A percentile compares a stretch with the other conserved stretches of the same genome.
These are phyloP conservation scores for Rutstroemia sp. DNA, from an alignment of 2,329 filamentous ascomycete genomes.

Conservation along the genomic window DNA sequence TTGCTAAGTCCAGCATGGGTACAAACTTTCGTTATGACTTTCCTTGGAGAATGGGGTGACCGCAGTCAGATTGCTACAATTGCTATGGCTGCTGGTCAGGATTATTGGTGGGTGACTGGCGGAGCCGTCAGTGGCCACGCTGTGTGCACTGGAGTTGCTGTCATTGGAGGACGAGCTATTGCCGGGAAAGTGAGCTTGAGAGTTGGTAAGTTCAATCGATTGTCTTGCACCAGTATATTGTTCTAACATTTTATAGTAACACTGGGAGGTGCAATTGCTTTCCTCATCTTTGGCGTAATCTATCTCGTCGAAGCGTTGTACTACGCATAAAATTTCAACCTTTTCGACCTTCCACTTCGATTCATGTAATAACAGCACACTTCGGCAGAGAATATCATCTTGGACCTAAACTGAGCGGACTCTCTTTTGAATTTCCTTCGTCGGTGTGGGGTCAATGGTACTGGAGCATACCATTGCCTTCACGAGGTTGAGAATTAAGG, in stretches of 20 bases:
- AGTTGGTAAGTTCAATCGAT: conserved; percentile 64
- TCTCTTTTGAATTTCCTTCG: not conserved
- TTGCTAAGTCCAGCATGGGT: conserved; percentile 95
- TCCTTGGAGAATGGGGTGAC: conserved; percentile 96
- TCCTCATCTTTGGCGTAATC: conserved; percentile 84
- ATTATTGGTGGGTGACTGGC: conserved; percentile 97
- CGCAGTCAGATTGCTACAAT: conserved; percentile 97
- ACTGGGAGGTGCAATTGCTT: conserved; percentile 81
- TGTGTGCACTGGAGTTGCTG: conserved; percentile 84
- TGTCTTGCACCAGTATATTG: not conserved
- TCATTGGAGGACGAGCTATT: conserved; percentile 85
- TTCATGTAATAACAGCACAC: not conserved
- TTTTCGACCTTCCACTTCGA: not conserved
- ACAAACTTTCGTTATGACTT: conserved; percentile 98
- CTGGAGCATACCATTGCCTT: not conserved
- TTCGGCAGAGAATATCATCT: not conserved
- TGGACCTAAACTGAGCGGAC: not conserved
- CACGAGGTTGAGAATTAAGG: not conserved
- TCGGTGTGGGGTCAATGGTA: not conserved
- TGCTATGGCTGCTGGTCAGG: conserved; percentile 95
- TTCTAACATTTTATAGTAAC: conserved; percentile 57
- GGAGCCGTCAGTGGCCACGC: conserved; percentile 82
- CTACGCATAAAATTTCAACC: conserved; percentile 31
- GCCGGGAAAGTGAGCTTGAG: conserved; percentile 90
- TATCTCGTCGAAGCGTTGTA: conserved; percentile 78